phyloP scores from a whole-genome alignment of 2,329 filamentous ascomycete species.

The Curvularia eragrostidis region DNA sequence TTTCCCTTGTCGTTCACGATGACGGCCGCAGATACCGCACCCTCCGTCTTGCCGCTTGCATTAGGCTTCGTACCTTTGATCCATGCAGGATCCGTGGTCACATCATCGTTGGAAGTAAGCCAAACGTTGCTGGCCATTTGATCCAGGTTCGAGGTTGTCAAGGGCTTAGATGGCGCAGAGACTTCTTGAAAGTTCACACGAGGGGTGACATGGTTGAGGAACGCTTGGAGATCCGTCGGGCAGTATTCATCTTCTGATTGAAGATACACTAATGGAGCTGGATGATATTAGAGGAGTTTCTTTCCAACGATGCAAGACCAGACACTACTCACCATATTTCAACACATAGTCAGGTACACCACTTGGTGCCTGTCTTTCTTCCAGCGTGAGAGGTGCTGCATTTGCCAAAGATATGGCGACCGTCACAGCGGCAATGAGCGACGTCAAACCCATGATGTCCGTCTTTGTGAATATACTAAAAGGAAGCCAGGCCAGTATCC shows the following conservation, averaged over 20 bases:
- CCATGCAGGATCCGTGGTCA: conserved; percentile 52
- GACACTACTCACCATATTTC: conserved; percentile 45
- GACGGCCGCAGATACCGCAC: conserved; percentile 59
- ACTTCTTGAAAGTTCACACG: conserved; percentile 47
- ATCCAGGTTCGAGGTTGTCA: conserved; percentile 54
- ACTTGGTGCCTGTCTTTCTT: conserved; percentile 30
- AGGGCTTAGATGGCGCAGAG: conserved; percentile 43
- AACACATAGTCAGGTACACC: conserved; percentile 48
- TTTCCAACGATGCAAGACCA: neutral
- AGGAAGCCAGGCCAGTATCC: neutral
- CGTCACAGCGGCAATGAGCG: conserved; percentile 15
- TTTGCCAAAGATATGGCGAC: conserved; percentile 23
- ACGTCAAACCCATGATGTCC: conserved; percentile 22
- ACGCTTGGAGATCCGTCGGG: conserved; percentile 53
- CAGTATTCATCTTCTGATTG: conserved; percentile 53
- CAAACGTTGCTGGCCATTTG: conserved; percentile 53
- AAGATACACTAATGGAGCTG: conserved; percentile 56
- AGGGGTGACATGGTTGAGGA: conserved; percentile 52
- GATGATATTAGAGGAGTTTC: conserved; percentile 13
- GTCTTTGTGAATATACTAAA: neutral
- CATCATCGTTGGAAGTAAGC: conserved; percentile 54
- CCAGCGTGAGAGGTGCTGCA: conserved; percentile 27
- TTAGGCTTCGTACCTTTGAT: conserved; percentile 62
- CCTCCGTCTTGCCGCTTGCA: conserved; percentile 56
- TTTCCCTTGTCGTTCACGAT: conserved; percentile 65